Evolutionary conservation across 306 rosid genomes (phyloP).

Genomic region (Delonix regia): DNA sequence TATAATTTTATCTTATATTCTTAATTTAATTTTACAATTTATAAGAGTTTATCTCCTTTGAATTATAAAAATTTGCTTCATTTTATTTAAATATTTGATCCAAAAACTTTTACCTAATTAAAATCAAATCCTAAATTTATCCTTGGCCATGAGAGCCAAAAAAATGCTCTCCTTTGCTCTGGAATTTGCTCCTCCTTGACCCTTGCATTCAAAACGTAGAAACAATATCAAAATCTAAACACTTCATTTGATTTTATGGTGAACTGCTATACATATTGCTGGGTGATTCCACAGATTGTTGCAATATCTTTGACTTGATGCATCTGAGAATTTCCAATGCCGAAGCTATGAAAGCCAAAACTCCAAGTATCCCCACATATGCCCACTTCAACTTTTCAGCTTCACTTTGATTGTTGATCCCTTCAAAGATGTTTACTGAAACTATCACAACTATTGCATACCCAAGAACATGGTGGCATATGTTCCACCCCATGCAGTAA

Average conservation of each 20-base stretch:
- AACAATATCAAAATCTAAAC: background rate
- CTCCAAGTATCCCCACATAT: constrained; percentile 43
- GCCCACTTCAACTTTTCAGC: constrained; percentile 46
- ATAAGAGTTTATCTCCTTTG: no score
- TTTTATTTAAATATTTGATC: no score
- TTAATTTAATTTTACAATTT: no score
- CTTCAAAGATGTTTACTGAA: constrained; percentile 38
- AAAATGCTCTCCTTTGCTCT: no score
- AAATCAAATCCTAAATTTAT: no score
- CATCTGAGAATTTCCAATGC: constrained; percentile 42
- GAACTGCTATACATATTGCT: constrained; percentile 28
- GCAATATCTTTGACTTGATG: constrained; percentile 14
- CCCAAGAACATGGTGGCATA: constrained; percentile 40
- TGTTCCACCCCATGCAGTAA: constrained; percentile 42
- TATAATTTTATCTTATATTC: no score
- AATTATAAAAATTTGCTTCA: no score
- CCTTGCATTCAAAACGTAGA: background rate
- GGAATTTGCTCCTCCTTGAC: background rate
- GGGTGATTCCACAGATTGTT: constrained; percentile 30
- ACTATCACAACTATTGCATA: constrained; percentile 42
- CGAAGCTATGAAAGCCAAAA: constrained; percentile 32
- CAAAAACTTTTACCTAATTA: no score
- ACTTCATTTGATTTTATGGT: constrained; percentile 3
- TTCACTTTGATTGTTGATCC: constrained; percentile 37
- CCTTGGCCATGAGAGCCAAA: no score